These are phyloP conservation scores for Leishmania martiniquensis DNA, from an alignment of 208 protist species.

Conservation along the genomic window DNA sequence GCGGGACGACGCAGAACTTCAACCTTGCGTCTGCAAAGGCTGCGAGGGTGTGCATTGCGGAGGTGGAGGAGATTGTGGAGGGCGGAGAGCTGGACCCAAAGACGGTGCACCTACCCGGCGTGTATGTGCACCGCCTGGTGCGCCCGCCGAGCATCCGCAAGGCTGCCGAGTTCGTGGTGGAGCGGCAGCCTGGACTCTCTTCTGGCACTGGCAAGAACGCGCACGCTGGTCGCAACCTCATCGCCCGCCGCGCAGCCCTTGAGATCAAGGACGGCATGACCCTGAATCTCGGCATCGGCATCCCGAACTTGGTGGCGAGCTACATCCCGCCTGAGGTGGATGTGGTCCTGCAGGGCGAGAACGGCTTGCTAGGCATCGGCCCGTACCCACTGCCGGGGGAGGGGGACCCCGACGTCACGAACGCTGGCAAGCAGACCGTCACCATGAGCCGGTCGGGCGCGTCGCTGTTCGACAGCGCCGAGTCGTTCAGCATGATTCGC, in stretches of 20 bases:
- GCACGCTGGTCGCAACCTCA: conserved; percentile 34
- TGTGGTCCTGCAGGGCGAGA: conserved; percentile 88
- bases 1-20: conserved; percentile 93
- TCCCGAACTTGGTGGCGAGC: conserved; percentile 92
- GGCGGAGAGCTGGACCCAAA: conserved; percentile 83
- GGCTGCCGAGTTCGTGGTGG: conserved; percentile 22
- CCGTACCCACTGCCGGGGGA: conserved; percentile 81
- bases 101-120: conserved; percentile 87
- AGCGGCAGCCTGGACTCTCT: conserved; percentile 5
- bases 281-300: conserved; percentile 95
- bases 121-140: conserved; percentile 92
- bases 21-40: conserved; percentile 86
- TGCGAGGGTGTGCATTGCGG: conserved; percentile 90
- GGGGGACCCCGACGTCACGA: conserved; percentile 93
- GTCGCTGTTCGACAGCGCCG: conserved; percentile 69
- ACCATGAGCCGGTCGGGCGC: conserved; percentile 71
- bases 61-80: conserved; percentile 95
- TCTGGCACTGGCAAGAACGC: conserved; percentile 16
- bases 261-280: conserved; percentile 95
- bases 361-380: conserved; percentile 89
- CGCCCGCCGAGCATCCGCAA: conserved; percentile 10
- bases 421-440: conserved; percentile 95
- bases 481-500: conserved; percentile 96
- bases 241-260: conserved; percentile 88
- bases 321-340: conserved; percentile 71